Conservation (phyloP, 2,329 filamentous ascomycete species). For the Epichloe gansuensis region DNA sequence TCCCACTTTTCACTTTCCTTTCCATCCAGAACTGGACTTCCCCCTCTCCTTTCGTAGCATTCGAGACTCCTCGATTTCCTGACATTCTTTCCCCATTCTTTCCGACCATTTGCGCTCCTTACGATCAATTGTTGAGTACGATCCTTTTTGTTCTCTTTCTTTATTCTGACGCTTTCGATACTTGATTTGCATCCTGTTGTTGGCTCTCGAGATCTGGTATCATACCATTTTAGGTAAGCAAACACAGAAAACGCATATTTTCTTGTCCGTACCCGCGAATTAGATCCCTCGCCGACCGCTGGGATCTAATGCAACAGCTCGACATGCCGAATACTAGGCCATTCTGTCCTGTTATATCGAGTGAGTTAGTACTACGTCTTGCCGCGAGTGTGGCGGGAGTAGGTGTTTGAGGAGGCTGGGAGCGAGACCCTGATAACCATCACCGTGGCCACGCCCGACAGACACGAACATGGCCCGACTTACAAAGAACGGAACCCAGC, state of each 20-base stretch:
- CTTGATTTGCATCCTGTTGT: not conserved
- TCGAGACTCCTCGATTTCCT: not conserved
- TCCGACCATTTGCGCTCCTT: conserved; percentile 3
- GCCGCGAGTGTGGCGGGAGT: not conserved
- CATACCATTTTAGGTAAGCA: not conserved
- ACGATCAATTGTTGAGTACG: not conserved
- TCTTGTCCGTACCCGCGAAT: not conserved
- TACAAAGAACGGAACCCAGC: not conserved
- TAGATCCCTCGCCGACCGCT: not conserved
- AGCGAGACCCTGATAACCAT: not conserved
- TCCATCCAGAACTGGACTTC: not conserved
- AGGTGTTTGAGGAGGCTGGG: not conserved
- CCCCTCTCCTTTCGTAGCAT: not conserved
- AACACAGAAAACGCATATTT: not conserved
- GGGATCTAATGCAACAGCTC: not conserved
- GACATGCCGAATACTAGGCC: not conserved
- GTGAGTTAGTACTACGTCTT: too few species aligned
- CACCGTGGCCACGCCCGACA: not conserved
- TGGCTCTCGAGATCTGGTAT: not conserved
- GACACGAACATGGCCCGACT: not conserved
- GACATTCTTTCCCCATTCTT: not conserved
- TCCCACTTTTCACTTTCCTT: not conserved
- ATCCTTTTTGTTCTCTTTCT: not conserved
- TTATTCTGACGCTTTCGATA: not conserved
- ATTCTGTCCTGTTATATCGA: too few species aligned